Base-by-base conservation (phyloP, 345 rosid species). In the Salix arbutifolia region DNA sequence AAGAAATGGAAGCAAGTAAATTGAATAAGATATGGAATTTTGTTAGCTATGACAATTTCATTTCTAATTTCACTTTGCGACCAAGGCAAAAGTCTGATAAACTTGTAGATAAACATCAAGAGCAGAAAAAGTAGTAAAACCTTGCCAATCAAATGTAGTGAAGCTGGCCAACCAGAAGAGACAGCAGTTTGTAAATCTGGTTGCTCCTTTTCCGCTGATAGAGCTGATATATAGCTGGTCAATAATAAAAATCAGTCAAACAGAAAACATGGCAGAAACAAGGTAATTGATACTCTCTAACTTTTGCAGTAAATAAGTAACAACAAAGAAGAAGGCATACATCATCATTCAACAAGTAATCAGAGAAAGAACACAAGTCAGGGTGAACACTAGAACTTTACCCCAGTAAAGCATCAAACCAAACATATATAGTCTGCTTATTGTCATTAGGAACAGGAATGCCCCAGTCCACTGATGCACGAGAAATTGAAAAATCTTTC, bases 341-440 rank as follows among this genome's bases (percentile, higher is more conserved):
- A 44, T 44, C 3, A 60, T 16, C 25, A 40, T 17, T 23, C 52
- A 70, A 40, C 21, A 80, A 25, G 62, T 44, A 52, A 30, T 17
- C 6, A 5, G 48, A 71, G 66, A 70, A 28, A 7, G 12, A 65
- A 23, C 42, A 40, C 35, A 7, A 74, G 12, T 53, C 5, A 42
- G 11, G 0, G 17, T 38, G 4, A 74, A 23, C 80, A 70, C 67
- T 42, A 70, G 79, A 72, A 77, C 16, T 16, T 56, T 92, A 95
- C 97, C 99, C 99, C 6, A 93, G 85, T 42, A 95, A 85, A 76
- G 99, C 99, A 76, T 95, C 99, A 87, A 95, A 95, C 97, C 99
- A 95, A 75, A 95, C 99, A 84, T 95, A 95, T 75, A 93, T 91
- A 9, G 99, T 95, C 82, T 95, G 99, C 73, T 86, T 91, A 35